Conservation (phyloP, 2,329 filamentous ascomycete genomes). For the Sordariomycetes sp. region DNA sequence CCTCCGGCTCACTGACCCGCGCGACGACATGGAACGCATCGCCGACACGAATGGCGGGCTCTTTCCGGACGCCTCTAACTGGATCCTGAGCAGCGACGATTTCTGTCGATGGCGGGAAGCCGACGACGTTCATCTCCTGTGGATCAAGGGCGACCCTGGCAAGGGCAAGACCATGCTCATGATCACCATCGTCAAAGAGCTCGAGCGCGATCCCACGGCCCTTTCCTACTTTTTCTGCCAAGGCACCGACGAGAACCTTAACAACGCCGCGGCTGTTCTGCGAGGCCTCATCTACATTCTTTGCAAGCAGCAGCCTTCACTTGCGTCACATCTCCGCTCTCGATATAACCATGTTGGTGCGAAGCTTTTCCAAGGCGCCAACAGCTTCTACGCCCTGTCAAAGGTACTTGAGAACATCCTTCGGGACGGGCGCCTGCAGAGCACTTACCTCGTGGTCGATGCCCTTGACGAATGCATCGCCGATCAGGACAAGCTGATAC, state of each 20-base stretch:
- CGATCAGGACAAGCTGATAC: conserved; percentile 19
- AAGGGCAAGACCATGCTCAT: conserved; percentile 34
- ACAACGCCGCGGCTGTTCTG: conserved; percentile 26
- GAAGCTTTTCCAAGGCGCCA: conserved; percentile 24
- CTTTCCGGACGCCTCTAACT: conserved; percentile 17
- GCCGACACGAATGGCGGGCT: conserved; percentile 13
- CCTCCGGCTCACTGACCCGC: conserved; percentile 16
- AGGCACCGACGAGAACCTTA: conserved; percentile 21
- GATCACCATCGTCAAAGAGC: conserved; percentile 21
- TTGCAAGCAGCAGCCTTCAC: conserved; percentile 16
- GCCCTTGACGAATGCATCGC: conserved; percentile 32
- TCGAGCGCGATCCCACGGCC: neutral
- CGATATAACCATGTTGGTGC: conserved; percentile 21
- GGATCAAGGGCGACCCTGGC: conserved; percentile 25
- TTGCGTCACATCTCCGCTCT: conserved; percentile 21
- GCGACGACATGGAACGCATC: conserved; percentile 20
- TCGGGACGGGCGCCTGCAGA: conserved; percentile 16
- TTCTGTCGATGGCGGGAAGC: conserved; percentile 16
- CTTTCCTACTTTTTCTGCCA: conserved; percentile 31
- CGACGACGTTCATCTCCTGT: conserved; percentile 15
- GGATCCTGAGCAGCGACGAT: conserved; percentile 16
- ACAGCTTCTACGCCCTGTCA: conserved; percentile 23
- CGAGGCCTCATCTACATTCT: conserved; percentile 31
- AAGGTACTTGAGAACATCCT: conserved; percentile 28
- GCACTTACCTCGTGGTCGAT: conserved; percentile 27